These are phyloP conservation scores for Zasmidium citrigriseum DNA, from an alignment of 2,329 filamentous ascomycete species.

Conservation along the genomic window DNA sequence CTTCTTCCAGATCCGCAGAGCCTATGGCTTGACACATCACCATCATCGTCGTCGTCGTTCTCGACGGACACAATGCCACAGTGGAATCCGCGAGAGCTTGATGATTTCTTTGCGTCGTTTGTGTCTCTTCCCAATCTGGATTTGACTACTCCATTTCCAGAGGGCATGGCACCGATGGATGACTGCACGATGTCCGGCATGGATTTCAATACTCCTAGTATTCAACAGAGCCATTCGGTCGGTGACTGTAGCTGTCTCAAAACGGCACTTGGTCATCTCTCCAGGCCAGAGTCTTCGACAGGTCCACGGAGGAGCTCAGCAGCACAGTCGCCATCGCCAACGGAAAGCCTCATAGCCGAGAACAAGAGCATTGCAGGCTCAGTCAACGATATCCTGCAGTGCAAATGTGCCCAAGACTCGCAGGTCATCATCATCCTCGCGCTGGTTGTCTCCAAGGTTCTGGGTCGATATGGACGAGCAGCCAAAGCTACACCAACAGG, in stretches of 20 bases:
- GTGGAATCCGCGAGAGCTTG: background rate
- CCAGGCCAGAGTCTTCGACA: background rate
- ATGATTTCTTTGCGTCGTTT: background rate
- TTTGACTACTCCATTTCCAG: background rate
- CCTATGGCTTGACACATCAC: background rate
- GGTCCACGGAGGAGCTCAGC: background rate
- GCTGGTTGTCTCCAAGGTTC: constrained; percentile 38
- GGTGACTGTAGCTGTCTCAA: background rate
- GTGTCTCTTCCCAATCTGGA: no score
- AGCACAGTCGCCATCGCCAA: background rate
- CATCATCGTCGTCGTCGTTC: background rate
- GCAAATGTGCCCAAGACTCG: constrained; percentile 36
- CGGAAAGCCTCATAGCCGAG: constrained; percentile 28
- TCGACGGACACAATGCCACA: background rate
- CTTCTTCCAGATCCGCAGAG: background rate
- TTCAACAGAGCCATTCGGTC: no score
- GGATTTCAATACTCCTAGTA: no score
- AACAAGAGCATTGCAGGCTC: constrained; percentile 35
- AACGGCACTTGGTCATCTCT: background rate
- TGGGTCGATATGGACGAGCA: constrained; percentile 15
- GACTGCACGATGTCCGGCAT: background rate
- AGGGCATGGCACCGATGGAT: background rate
- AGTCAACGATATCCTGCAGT: constrained; percentile 35
- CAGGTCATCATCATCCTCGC: constrained; percentile 37
- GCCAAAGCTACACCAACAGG: background rate